Evolutionary conservation across 2,329 filamentous ascomycete genomes (phyloP).

Genomic region (Claviceps monticola): DNA sequence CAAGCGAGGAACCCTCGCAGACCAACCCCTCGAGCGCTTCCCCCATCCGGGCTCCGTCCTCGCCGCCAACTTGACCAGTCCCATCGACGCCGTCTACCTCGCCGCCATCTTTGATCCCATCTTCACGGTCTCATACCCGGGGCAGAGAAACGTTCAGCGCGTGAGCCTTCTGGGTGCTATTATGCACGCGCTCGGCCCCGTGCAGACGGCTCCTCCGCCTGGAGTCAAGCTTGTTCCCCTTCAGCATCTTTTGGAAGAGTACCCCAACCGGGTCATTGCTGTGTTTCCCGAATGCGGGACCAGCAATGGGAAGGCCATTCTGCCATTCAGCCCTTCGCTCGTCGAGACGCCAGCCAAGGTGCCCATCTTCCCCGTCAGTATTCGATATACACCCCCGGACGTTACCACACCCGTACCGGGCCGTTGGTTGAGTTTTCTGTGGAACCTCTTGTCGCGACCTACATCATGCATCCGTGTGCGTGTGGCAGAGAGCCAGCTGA

Average conservation of each 20-base stretch:
- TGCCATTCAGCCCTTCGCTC: conserved; percentile 70
- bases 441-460: conserved; percentile 70
- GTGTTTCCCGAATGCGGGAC: conserved; percentile 92
- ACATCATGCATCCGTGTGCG: conserved; percentile 85
- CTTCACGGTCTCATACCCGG: conserved; percentile 76
- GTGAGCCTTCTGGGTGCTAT: conserved; percentile 69
- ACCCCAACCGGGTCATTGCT: conserved; percentile 65
- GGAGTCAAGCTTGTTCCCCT: conserved; percentile 44
- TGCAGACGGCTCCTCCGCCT: conserved; percentile 32
- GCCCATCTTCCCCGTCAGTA: conserved; percentile 78
- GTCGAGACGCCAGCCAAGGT: conserved; percentile 51
- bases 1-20: conserved; percentile 72
- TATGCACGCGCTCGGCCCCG: conserved; percentile 52
- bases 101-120: conserved; percentile 93
- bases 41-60: conserved; percentile 72
- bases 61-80: conserved; percentile 80
- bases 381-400: conserved; percentile 79
- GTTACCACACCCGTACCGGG: conserved; percentile 82
- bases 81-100: conserved; percentile 85
- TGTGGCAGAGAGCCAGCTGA: conserved; percentile 63
- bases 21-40: conserved; percentile 58
- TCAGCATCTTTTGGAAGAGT: conserved; percentile 45
- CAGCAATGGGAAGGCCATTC: conserved; percentile 80
- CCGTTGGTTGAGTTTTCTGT: conserved; percentile 59
- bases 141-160: conserved; percentile 56